Base-by-base conservation (phyloP, 768 basidiomycete genomes). In the Sporobolomyces phaffii region DNA sequence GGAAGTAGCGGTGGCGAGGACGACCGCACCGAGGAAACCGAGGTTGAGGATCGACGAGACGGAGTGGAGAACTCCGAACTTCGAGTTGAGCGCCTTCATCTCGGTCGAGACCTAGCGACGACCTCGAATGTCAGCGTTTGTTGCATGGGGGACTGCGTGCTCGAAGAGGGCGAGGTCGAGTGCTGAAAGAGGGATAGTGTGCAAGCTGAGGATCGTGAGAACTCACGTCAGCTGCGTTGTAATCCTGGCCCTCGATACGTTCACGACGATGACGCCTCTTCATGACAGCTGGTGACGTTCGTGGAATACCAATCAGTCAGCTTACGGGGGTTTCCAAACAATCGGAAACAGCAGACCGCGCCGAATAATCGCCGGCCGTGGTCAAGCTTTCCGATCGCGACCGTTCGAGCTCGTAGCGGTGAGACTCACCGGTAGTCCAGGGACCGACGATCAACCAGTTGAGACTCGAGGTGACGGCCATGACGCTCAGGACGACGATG, bases 41-140 rank as follows among this genome's bases (percentile, higher is more conserved):
- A 74, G 63, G 68, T 74, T 74, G 43, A 74, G 65, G 2, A 73
- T 26, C 13, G 66, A 65, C 13, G 72, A 70, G 26, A 69, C 64
- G 31, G 53, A 53, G 60, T 74, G 73, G 36, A 66, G 63, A 15
- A 40, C 44, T 15, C 47, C 73, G 51, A 74, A 74, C 2, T 51
- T 51, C 47, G 36, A 50, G 48, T 66, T 67, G 61, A 74, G 66
- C 0, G 31, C 40, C 33, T 60, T 62, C 67, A 74, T 72, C 34
- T 70, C 57, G 29, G 59, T 20, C 17, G 73, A 71, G 24, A 47
- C 68, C 73, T 74, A 17, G 5, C 24, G 9, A 18, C 31, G 59
- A 22, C 18, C 11, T 14, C 8, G 4, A 51, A 56, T 5, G 29
- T 31, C 50, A 52, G 29, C 28, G 24, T n/a, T n/a, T n/a, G n/a